Base-by-base conservation (phyloP, 2,329 filamentous ascomycete genomes). In the Colletotrichum orbiculare region DNA sequence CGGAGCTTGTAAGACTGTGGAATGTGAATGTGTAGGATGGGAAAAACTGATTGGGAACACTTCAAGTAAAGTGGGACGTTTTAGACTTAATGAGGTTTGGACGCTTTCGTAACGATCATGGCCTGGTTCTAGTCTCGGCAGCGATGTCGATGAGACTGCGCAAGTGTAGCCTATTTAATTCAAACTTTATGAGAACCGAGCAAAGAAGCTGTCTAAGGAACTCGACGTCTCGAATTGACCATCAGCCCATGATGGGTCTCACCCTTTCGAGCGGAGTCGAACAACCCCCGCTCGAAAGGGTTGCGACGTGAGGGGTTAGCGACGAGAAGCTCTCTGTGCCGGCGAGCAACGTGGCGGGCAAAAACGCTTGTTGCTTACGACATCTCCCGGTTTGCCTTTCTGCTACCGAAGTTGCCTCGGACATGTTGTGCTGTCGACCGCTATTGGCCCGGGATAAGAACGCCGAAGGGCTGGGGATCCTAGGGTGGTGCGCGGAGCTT, bases 81-180 rank as follows among this genome's bases (percentile, higher is more conserved):
- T 33, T 56, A 62, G 57, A 62, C 37, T 37, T 62, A 33, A 65
- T 52, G 57, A 49, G 25, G 13, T 47, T 47, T 52, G 46, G 37
- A 56, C 55, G 38, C n/a, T 34, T 56, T 56, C 53, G 42, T 37
- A 4, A 55, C 50, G 50, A 53, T 37, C 46, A 65, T 39, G 58
- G 35, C 58, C 50, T 65, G 58, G n/a, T 43, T 39, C 3, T 54
- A 39, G 45, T 13, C 38, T 35, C 13, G 57, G 52, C 17, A 37
- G 12, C 34, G 33, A 39, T 43, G 10, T 54, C 48, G 25, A 25
- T 25, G 25, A 25, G 25, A 25, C 25, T 25, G 25, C 25, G 25
- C 25, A 25, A 25, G 25, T 25, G 25, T 25, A 25, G 25, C 25
- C 25, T 25, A 25, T 25, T 25, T 25, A 4, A 25, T 25, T 25